A percentile compares a stretch with the other conserved stretches of the same genome.
phyloP scores from a whole-genome alignment of 176 grass and related monocot genomes.

The Carex scoparia region DNA sequence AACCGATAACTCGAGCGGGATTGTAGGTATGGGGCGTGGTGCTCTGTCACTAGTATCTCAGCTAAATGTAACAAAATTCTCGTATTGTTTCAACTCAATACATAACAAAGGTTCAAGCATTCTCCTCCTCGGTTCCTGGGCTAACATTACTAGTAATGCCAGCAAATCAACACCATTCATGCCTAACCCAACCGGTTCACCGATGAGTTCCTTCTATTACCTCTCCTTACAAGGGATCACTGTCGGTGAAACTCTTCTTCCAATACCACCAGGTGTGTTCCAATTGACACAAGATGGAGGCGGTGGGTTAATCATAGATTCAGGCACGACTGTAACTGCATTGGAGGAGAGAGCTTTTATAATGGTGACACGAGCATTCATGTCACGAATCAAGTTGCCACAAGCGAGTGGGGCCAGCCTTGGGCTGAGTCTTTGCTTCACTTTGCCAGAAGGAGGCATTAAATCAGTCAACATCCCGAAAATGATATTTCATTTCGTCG shows the following conservation, averaged over 20 bases:
- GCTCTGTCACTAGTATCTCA: constrained; percentile 44
- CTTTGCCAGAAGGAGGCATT: not conserved
- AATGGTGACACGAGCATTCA: constrained; percentile 26
- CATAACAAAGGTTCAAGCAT: constrained; percentile 21
- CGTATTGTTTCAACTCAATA: constrained; percentile 48
- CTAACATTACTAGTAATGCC: constrained; percentile 19
- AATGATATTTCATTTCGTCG: constrained; percentile 42
- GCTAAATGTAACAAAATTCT: constrained; percentile 42
- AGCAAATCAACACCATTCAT: constrained; percentile 43
- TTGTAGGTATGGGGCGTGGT: constrained; percentile 38
- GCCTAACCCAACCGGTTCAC: constrained; percentile 16
- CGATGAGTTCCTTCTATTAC: constrained; percentile 39
- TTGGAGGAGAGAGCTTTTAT: constrained; percentile 34
- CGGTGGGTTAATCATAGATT: constrained; percentile 52
- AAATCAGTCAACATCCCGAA: constrained; percentile 17
- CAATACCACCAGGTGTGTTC: constrained; percentile 28
- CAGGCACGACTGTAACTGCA: constrained; percentile 44
- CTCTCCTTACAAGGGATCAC: constrained; percentile 51
- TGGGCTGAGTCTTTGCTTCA: constrained; percentile 52
- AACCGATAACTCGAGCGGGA: constrained; percentile 33
- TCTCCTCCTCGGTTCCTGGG: constrained; percentile 44
- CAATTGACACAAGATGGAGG: constrained; percentile 22
- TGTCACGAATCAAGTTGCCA: constrained; percentile 24
- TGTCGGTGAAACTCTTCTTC: constrained; percentile 27
- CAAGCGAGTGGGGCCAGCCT: constrained; percentile 17